Base-by-base conservation (phyloP, 2,329 filamentous ascomycete genomes). In the Dendryphion nanum region DNA sequence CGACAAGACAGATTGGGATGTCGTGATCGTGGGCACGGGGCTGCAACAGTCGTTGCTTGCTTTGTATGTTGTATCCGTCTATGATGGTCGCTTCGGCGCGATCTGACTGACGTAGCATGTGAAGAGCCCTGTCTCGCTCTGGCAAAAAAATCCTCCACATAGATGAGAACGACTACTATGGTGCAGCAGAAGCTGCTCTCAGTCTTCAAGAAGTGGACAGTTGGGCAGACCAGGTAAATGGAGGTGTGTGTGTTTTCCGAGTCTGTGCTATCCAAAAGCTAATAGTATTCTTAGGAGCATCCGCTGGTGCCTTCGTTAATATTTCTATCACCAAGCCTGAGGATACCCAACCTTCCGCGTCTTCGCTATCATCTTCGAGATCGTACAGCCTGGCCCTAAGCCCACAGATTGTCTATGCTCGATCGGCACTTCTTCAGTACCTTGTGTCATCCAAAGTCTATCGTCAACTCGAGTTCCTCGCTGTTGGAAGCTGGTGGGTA, bases 401-500 rank as follows among this genome's bases (percentile, higher is more conserved):
- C 15, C 90, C 93, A 5, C 86, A 94, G 56, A 73, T 96, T 46
- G 82, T 97, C 37, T 93, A 96, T 66, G 80, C 87, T 7, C 83
- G 84, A 37, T 95, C 90, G 2, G 75, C 79, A 48, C 76, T 97
- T 21, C 73, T 97, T 4, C 79, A 82, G 6, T 78, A 83, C 54
- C 79, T 97, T 13, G 87, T 97, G n/a, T 89, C 89, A 2, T 95
- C 91, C 5, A 85, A 83, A 51, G 85, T 89, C 10, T 91, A 91
- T 58, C 81, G 84, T 16, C 90, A 96, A 68, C 78, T 98, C 32
- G 91, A 97, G 61, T 97, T 97, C 53, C 79, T 93, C 45, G 89
- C 91, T 18, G 87, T 97, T 18, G 91, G 91, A 18, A 91, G 86
- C 40, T 97, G 91, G 80, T 96, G 86, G 77, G 81, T 96, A 38